Evolutionary conservation across 352 stramenopile species (phyloP).

Genomic region (Globisporangium spiculum): DNA sequence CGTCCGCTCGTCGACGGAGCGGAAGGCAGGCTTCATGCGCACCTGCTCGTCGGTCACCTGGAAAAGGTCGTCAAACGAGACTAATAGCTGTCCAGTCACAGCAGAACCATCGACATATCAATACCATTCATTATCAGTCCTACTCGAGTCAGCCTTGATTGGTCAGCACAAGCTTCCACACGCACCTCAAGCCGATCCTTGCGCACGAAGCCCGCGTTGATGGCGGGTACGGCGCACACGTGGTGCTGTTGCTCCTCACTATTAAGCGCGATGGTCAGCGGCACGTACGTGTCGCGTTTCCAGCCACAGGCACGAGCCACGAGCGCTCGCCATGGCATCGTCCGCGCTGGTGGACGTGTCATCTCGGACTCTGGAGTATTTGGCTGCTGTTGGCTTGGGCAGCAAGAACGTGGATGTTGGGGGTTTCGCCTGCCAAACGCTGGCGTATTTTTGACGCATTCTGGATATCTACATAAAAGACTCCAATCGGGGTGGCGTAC

Average conservation of each 20-base stretch:
- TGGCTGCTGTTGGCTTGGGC: too few relatives aligned
- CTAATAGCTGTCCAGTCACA: slow-evolving; percentile 22
- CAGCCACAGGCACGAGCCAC: slow-evolving; percentile 41
- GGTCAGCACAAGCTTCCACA: not conserved
- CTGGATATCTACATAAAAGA: too few relatives aligned
- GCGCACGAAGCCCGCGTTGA: slow-evolving; percentile 31
- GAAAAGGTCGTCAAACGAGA: slow-evolving; percentile 30
- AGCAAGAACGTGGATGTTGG: too few relatives aligned
- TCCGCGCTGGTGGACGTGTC: slow-evolving; percentile 7
- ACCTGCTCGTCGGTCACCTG: slow-evolving; percentile 30
- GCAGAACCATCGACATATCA: not conserved
- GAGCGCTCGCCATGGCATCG: slow-evolving; percentile 20
- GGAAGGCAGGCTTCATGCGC: slow-evolving; percentile 28
- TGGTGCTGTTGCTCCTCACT: slow-evolving; percentile 21
- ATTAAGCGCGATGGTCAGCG: slow-evolving; percentile 50
- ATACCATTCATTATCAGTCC: not conserved
- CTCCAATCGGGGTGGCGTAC: too few relatives aligned
- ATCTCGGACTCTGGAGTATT: slow-evolving; percentile 2
- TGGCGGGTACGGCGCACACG: not conserved
- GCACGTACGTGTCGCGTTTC: slow-evolving; percentile 41
- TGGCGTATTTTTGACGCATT: too few relatives aligned
- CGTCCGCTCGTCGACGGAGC: slow-evolving; percentile 29
- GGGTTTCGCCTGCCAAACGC: too few relatives aligned
- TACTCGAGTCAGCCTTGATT: not conserved
- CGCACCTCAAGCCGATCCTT: slow-evolving; percentile 34